Evolutionary conservation across 345 rosid species (phyloP), one percentile per base, ranked within the genome.

Genomic region (Odontarrhena argentea): DNA sequence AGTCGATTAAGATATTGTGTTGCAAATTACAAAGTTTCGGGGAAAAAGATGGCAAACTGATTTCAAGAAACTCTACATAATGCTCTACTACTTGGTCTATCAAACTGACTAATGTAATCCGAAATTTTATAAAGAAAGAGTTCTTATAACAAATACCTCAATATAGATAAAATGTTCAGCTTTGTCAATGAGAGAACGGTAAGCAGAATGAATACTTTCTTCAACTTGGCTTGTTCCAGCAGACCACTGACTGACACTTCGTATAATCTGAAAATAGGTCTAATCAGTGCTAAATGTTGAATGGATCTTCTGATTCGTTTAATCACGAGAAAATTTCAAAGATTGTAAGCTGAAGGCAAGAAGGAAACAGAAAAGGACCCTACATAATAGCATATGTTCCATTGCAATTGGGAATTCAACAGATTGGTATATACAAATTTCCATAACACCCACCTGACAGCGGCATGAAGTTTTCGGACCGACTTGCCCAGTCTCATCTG

Each of bases 161-260:
- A 95, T 95, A 71, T 95, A 95, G 58, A 95, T 73, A 35, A 87
- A 89, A 70, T 89, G 96, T 66, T 95, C 97, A 44, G 98, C 96
- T 80, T 84, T 91, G 80, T 89, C 99, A 58, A 95, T 86, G 55
- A 95, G 99, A 82, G 97, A 89, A 64, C 85, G 79, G 71, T 95
- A 95, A 73, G 98, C 94, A 76, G 85, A 76, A 77, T 91, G 99
- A 79, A 91, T 85, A 83, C 97, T 91, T 73, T 91, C 97, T 78
- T 95, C 98, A 58, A 79, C 71, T 82, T 89, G 99, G 82, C 97
- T 85, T 61, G 98, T 91, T 80, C 99, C 99, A 51, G 98, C 94
- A 66, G 98, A 95, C 99, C 99, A 91, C 73, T 91, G 98, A 74
- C 98, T 95, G 74, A 89, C 99, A 80, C 99, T 95, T 84, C 99